Conservation (phyloP, 2,329 filamentous ascomycete genomes). For the Curvularia sp. region DNA sequence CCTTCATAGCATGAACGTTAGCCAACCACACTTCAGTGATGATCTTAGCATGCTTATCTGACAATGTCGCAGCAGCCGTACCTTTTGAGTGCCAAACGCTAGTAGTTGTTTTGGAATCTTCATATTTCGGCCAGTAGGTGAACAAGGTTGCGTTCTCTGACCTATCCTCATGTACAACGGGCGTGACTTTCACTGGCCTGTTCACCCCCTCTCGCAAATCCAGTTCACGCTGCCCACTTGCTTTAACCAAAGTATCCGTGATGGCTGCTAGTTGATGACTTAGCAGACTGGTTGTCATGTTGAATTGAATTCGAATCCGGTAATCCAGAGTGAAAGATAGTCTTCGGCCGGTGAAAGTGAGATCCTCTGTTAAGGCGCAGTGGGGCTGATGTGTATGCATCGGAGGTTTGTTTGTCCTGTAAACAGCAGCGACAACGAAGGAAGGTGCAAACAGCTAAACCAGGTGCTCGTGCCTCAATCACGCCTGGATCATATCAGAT, state of each 20-base stretch:
- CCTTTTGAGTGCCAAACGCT: not conserved
- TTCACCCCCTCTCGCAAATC: slow-evolving; percentile 10
- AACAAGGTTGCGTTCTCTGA: not conserved
- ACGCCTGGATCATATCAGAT: not conserved
- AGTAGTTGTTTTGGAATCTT: not conserved
- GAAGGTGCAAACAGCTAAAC: not conserved
- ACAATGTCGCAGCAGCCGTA: not conserved
- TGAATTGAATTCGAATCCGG: not conserved
- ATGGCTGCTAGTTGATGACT: slow-evolving; percentile 30
- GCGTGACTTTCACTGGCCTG: not conserved
- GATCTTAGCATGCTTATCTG: not conserved
- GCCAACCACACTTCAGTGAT: not conserved
- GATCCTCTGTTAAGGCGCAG: not conserved
- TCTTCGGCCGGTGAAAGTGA: not conserved
- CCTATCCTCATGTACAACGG: not conserved
- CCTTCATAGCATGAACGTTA: not conserved
- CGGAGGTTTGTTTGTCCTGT: not conserved
- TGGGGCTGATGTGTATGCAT: not conserved
- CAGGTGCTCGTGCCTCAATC: not conserved
- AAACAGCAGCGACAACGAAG: not conserved
- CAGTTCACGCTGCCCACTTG: slow-evolving; percentile 23
- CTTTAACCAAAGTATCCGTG: slow-evolving; percentile 22
- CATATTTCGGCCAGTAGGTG: not conserved
- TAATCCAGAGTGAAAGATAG: not conserved
- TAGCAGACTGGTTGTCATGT: slow-evolving; percentile 15